Evolutionary conservation across 2,329 filamentous ascomycete species (phyloP).

Genomic region (Diatrype stigma): DNA sequence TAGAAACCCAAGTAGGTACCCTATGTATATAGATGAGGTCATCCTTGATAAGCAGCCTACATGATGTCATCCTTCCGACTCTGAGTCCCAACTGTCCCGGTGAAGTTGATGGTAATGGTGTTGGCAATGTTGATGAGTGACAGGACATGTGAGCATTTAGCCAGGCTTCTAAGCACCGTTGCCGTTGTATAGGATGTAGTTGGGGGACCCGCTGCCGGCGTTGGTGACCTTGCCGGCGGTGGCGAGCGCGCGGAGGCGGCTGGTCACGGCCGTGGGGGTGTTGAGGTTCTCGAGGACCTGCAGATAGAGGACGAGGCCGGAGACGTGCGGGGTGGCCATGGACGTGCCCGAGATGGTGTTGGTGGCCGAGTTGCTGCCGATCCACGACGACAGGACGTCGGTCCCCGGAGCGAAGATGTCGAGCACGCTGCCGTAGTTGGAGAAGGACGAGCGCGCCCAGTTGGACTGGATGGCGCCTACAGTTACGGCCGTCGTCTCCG

Average conservation of each 20-base stretch:
- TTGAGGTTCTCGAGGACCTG: slow-evolving; percentile 38
- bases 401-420: slow-evolving; percentile 43
- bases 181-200: slow-evolving; percentile 23
- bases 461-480: slow-evolving; percentile 43
- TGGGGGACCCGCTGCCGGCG: slow-evolving; percentile 19
- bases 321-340: slow-evolving; percentile 59
- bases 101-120: no score
- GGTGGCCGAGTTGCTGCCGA: slow-evolving; percentile 33
- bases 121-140: no score
- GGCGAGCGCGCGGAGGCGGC: slow-evolving; percentile 24
- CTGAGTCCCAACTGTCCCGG: no score
- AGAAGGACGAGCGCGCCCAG: slow-evolving; percentile 40
- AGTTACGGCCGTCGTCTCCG: slow-evolving; percentile 45
- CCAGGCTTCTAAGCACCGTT: slow-evolving; percentile 19
- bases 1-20: no score
- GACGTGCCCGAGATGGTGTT: slow-evolving; percentile 53
- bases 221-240: slow-evolving; percentile 16
- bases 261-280: slow-evolving; percentile 31
- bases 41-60: no score
- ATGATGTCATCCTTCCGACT: no score
- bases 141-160: no score
- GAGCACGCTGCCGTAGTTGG: slow-evolving; percentile 44
- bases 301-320: slow-evolving; percentile 57
- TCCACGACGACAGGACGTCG: slow-evolving; percentile 38
- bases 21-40: no score